These are phyloP conservation scores for Gossypium stocksii DNA, from an alignment of 345 rosid species.

Conservation along the genomic window DNA sequence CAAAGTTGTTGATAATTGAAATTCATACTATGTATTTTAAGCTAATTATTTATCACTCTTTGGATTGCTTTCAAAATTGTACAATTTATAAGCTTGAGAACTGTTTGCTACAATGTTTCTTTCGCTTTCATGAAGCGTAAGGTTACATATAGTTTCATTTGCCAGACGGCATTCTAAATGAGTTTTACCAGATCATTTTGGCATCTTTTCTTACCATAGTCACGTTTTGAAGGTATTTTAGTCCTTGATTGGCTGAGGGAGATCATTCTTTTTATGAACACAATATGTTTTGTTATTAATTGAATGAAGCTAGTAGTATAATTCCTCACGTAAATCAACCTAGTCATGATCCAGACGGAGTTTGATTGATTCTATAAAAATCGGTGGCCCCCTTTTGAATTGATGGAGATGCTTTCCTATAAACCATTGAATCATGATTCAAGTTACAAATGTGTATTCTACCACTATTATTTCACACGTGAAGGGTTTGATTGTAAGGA, in stretches of 20 bases:
- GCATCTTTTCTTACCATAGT: background rate
- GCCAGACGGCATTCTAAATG: background rate
- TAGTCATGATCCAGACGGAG: background rate
- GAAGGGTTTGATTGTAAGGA: background rate
- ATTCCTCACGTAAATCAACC: background rate
- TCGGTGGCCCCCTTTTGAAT: background rate
- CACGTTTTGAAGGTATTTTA: background rate
- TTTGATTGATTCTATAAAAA: background rate
- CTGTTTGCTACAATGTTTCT: background rate
- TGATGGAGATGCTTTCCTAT: background rate
- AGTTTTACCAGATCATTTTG: background rate
- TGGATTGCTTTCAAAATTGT: background rate
- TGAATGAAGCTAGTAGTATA: background rate
- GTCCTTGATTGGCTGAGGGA: background rate
- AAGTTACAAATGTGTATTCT: background rate
- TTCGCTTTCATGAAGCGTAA: background rate
- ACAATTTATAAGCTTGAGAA: background rate
- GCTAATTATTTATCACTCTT: background rate
- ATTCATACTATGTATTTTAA: conserved; percentile 3
- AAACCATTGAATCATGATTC: background rate
- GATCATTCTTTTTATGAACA: background rate
- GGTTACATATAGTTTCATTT: background rate
- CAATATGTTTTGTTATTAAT: background rate
- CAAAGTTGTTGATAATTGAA: background rate
- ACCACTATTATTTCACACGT: background rate